Evolutionary conservation across 371 early-diverging fungal genomes (phyloP), one percentile per base, ranked within the genome.

Genomic region (Neoconidiobolus thromboides): DNA sequence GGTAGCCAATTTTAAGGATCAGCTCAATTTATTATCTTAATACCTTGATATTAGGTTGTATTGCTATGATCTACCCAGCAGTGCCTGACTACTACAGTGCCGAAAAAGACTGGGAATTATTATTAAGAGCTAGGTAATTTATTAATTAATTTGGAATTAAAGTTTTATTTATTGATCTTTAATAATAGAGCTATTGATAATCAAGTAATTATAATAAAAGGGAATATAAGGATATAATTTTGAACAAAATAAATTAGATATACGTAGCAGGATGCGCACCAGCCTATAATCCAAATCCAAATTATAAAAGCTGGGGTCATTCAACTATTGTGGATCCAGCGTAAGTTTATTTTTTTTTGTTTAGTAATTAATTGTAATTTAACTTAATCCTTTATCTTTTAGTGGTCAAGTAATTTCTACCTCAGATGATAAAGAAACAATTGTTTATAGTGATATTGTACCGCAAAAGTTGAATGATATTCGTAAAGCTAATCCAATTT

Each of bases 31-130:
- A 10, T 36, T 10, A 14, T 10, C 12, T 47, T 47, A 14, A 7
- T n/a, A 4, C 43, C 39, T 60, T n/a, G 50, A 53, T 26, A 26
- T 26, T 26, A 70, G 87, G 92, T 1, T 90, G 91, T 63, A 68
- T 91, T 42, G 87, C 83, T 7, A 92, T 97, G 95, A 74, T 95
- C 42, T 96, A 93, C 65, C 97, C 96, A n/a, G 90, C 87, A 1
- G 96, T 94, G 0, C 95, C 95, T 71, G 95, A 96, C 69, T 79
- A 80, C 75, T 87, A 86, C 2, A 96, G 95, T 2, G 95, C 95
- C 7, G 93, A 94, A 2, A 56, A 89, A 62, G 87, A 93, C 62
- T 97, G 96, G 95, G 95, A 97, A 67, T 69, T 94, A 43, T 67
- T 96, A 55, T 81, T 85, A 65, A 77, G 95, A 1, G 87, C 93